Percentiles rank a stretch among this genome's conserved stretches.
Evolutionary conservation across 225 moss, liverwort and hornwort genomes (phyloP).

Genomic region (Physcomitrellopsis africana): DNA sequence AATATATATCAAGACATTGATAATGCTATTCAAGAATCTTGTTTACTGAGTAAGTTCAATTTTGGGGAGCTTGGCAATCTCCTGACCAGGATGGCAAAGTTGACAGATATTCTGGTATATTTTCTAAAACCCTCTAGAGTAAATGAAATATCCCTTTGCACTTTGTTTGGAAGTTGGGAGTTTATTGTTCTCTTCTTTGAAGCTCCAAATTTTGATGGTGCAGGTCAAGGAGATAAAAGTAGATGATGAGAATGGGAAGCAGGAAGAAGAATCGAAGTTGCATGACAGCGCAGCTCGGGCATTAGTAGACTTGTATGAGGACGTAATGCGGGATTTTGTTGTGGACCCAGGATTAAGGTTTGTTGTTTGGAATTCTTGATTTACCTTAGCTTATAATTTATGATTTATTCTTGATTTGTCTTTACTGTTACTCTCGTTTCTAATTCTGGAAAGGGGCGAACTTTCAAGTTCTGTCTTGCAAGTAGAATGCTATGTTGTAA

Average conservation of each 20-base stretch:
- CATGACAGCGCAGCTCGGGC: constrained; percentile 55
- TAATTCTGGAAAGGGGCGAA: not conserved
- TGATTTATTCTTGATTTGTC: too few relatives aligned
- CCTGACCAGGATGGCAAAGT: constrained; percentile 39
- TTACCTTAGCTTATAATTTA: constrained; percentile 2
- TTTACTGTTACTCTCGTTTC: not conserved
- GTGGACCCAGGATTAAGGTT: constrained; percentile 66
- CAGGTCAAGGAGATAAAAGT: constrained; percentile 46
- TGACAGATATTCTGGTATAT: constrained; percentile 59
- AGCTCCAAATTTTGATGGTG: constrained; percentile 6
- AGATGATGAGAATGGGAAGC: constrained; percentile 44
- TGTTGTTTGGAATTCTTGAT: constrained; percentile 21
- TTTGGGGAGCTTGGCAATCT: constrained; percentile 45
- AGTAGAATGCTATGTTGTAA: too few relatives aligned
- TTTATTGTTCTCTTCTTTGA: too few relatives aligned
- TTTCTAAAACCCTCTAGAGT: constrained; percentile 6
- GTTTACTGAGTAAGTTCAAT: constrained; percentile 38
- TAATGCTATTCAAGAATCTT: constrained; percentile 37
- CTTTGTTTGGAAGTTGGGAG: not conserved
- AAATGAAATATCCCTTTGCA: not conserved
- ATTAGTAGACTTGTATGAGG: constrained; percentile 79
- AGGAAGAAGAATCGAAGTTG: constrained; percentile 53
- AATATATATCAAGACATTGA: constrained; percentile 64
- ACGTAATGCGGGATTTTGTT: constrained; percentile 91
- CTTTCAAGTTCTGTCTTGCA: too few relatives aligned